Base-by-base conservation (phyloP, 306 rosid genomes). In the Sicyos baderoa region DNA sequence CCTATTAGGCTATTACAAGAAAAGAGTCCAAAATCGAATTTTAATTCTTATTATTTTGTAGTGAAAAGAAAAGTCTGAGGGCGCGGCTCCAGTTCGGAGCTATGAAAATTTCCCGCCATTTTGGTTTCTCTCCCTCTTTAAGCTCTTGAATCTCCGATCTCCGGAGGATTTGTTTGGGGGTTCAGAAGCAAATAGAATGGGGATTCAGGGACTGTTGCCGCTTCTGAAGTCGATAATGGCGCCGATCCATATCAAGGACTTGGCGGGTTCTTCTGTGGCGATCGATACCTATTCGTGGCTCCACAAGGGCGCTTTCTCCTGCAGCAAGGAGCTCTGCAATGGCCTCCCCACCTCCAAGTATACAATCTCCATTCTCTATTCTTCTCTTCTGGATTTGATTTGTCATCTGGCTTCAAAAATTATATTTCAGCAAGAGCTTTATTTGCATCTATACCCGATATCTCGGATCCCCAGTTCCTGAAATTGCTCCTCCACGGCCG, bases 231-330 rank as follows among this genome's bases (percentile, higher is more conserved):
- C 97, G 76, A 86, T 88, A 6, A 90, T 90, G 99, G 75, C 64
- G 25, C 96, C 99, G 54, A 77, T 86, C 59, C 97, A 90, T 78
- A 75, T 93, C 44, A 90, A 82, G 79, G 97, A 93, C 23, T 73
- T 93, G 60, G 78, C 86, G 65, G 99, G 94, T 12, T 84, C 71
- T 48, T 59, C 58, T 23, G 94, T 86, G 15, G 99, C 97, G 0
- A 76, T 90, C 12, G 97, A 90, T 73, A 90, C 99, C 56, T 93
- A 90, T 71, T 93, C 97, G 70, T 93, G 99, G 98, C 97, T 93
- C 51, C 98, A 93, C 78, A 88, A 88, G 79, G 97, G 97, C 25
- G 96, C 98, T 48, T 77, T 93, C 29, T 89, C 87, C 70, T 93
- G 98, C 81, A 93, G 98, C 87, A 83, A 77, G 16, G 84, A 93